Evolutionary conservation across 495 filamentous ascomycete species (phyloP).

Genomic region (Evansstolkia leycettana): DNA sequence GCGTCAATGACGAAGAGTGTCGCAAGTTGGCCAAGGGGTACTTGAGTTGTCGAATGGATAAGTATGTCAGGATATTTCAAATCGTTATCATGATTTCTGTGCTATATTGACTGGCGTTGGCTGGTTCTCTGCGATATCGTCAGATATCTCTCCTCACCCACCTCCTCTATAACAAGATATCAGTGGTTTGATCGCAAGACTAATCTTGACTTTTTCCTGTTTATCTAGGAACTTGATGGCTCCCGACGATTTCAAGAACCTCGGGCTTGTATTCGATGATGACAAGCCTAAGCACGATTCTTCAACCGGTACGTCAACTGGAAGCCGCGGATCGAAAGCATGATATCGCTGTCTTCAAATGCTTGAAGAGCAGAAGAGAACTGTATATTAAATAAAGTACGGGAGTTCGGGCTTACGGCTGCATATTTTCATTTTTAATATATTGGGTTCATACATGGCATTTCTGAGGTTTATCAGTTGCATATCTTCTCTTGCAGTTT

Average conservation of each 20-base stretch:
- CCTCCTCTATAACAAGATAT: too few species aligned
- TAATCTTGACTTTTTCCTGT: too few species aligned
- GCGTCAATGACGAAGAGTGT: constrained; percentile 77
- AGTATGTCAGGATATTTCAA: constrained; percentile 43
- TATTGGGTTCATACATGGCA: not conserved
- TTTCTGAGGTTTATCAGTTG: too few species aligned
- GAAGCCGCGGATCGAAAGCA: constrained; percentile 4
- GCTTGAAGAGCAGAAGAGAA: not conserved
- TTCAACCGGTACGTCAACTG: constrained; percentile 1
- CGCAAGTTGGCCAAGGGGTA: constrained; percentile 78
- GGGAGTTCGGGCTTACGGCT: not conserved
- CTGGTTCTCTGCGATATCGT: too few species aligned
- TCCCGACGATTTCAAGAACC: constrained; percentile 81
- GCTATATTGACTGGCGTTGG: not conserved
- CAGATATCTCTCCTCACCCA: too few species aligned
- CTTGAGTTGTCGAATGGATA: constrained; percentile 85
- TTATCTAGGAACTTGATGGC: constrained; percentile 79
- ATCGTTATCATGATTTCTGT: not conserved
- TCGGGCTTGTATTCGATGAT: constrained; percentile 61
- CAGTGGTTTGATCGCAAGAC: too few species aligned
- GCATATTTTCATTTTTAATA: constrained; percentile 5
- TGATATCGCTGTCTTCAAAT: not conserved
- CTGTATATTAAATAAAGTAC: constrained; percentile 13
- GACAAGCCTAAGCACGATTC: constrained; percentile 8
- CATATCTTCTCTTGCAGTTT: too few species aligned